Conservation (phyloP, 768 basidiomycete species). For the Rubroboletus satanas region DNA sequence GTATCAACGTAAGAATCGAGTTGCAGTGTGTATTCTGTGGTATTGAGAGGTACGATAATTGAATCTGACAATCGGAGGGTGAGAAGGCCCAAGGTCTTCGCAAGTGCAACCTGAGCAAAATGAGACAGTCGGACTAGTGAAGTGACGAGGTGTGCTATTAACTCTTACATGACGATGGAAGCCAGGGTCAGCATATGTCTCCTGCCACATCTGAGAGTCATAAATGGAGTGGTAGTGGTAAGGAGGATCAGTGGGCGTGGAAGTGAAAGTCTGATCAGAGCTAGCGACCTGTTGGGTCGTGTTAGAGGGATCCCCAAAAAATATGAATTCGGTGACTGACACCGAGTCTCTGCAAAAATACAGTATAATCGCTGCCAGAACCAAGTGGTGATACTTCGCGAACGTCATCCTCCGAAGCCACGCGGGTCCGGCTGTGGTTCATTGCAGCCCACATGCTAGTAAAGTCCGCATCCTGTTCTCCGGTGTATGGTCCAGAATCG, state of each 20-base stretch:
- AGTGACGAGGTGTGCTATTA: background rate
- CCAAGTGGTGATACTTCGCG: conserved; percentile 58
- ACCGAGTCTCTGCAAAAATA: conserved; percentile 79
- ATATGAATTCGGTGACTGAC: conserved; percentile 33
- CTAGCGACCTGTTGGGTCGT: conserved; percentile 30
- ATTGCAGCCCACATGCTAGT: conserved; percentile 37
- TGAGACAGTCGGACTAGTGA: background rate
- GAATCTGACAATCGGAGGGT: conserved; percentile 56
- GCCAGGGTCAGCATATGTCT: conserved; percentile 68
- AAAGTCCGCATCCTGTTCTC: conserved; percentile 42
- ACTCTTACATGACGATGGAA: conserved; percentile 64
- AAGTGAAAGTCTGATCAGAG: conserved; percentile 27
- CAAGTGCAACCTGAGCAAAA: conserved; percentile 50
- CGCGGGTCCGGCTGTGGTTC: conserved; percentile 20
- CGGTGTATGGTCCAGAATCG: conserved; percentile 50
- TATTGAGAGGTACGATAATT: conserved; percentile 66
- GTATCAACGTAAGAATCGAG: conserved; percentile 54
- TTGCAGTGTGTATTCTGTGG: conserved; percentile 68
- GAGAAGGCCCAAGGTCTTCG: conserved; percentile 60
- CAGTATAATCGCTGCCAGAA: conserved; percentile 86
- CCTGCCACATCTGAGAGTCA: conserved; percentile 69
- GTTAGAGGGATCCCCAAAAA: background rate
- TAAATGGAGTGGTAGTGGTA: conserved; percentile 79
- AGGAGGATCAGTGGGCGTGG: conserved; percentile 45
- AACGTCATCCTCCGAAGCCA: conserved; percentile 28